Evolutionary conservation across 2,329 filamentous ascomycete species (phyloP), one percentile per base, ranked within the genome.

Genomic region (Lizonia empirigonia): DNA sequence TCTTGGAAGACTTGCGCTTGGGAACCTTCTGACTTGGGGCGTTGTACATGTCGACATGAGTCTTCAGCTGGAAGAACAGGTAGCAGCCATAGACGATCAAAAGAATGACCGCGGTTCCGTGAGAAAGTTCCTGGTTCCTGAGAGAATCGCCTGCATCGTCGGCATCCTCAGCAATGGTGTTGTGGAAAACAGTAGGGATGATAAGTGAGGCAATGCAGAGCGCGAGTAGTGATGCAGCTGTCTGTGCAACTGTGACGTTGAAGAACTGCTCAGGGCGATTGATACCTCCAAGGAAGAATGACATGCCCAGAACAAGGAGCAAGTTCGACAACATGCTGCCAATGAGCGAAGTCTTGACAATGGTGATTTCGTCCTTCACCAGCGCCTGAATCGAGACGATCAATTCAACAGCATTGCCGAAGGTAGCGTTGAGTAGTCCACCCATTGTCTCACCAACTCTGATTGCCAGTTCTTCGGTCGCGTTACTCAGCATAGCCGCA

Each of bases 271-370:
- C 89, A 22, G 83, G 68, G 22, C 92, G 85, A 52, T 88, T 86
- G 61, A 95, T 72, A 4, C 91, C 91, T 40, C 90, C 91, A 54
- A 90, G 87, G 77, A 96, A 94, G 80, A 95, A 97, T 70, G 87
- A 94, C 85, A 92, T 95, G 48, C 91, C 92, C 79, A 96, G 78
- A 42, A 96, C 90, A 12, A 96, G 83, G 3, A 96, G 82, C 51
- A 97, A 74, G 70, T 97, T 97, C 33, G 91, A 96, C 18, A 97
- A 79, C 71, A 97, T 96, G 72, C 88, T 92, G 48, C 92, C 92
- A 56, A 97, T 90, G 22, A 97, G 80, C 0, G 92, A 97, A 0
- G 92, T 96, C 73, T 97, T 91, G 6, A 97, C 91, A 54, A 97
- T 95, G 26, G 88, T 77, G 19, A 95, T 84, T 73, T 96, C 84